A percentile compares a stretch with the other conserved stretches of the same genome.
Conservation (phyloP, 129 eudicot species). For the Lonicera japonica region DNA sequence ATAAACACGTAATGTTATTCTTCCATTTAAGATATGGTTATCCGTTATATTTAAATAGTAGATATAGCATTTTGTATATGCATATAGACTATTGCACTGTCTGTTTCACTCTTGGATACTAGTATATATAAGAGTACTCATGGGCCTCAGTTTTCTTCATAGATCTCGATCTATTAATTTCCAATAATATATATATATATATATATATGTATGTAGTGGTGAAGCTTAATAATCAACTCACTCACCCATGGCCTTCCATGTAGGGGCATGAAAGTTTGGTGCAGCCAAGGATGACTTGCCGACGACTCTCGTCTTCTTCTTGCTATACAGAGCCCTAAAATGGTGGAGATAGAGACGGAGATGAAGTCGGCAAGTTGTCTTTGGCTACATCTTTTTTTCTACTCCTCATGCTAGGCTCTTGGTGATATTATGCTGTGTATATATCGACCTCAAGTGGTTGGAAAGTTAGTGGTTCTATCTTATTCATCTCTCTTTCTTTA, state of each 20-base stretch:
- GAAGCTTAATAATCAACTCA: background rate
- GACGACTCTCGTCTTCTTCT: conserved; percentile 6
- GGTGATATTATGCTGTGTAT: conserved; percentile 17
- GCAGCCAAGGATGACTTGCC: conserved; percentile 71
- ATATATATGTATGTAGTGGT: too few relatives aligned
- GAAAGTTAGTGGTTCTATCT: background rate
- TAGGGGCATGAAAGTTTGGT: conserved; percentile 26
- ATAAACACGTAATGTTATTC: too few relatives aligned
- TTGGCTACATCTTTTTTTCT: conserved; percentile 53
- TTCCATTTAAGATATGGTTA: too few relatives aligned
- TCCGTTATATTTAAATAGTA: too few relatives aligned
- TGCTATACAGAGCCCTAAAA: background rate
- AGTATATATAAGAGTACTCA: background rate
- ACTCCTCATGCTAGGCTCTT: conserved; percentile 36
- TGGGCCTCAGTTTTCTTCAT: background rate
- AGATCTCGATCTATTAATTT: background rate
- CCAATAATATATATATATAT: too few relatives aligned
- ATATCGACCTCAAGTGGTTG: background rate
- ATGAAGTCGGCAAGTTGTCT: conserved; percentile 40
- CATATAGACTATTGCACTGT: background rate
- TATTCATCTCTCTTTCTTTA: background rate
- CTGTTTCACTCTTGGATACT: background rate
- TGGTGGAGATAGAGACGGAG: background rate
- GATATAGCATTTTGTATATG: too few relatives aligned
- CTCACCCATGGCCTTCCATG: conserved; percentile 45